A percentile compares a stretch with the other conserved stretches of the same genome.
phyloP scores from a whole-genome alignment of 2,329 filamentous ascomycete species.

The Cercospora nicotianae region DNA sequence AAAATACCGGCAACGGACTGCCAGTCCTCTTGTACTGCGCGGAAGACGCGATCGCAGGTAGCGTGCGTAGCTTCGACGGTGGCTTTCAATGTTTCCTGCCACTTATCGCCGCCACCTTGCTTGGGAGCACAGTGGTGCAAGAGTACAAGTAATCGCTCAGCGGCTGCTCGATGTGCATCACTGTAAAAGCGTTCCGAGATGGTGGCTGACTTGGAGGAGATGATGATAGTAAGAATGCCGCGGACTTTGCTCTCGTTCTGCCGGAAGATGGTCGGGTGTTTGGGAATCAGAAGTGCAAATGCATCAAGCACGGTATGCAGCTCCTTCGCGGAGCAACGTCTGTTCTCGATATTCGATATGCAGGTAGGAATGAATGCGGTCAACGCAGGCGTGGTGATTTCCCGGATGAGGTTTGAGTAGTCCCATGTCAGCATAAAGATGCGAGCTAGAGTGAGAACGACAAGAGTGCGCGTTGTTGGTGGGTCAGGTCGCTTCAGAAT shows the following conservation, averaged over 20 bases:
- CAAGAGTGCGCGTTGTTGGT: constrained; percentile 70
- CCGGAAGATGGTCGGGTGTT: constrained; percentile 80
- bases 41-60: constrained; percentile 74
- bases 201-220: constrained; percentile 31
- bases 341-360: constrained; percentile 59
- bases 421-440: constrained; percentile 82
- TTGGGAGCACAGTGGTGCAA: constrained; percentile 81
- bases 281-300: constrained; percentile 70
- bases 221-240: constrained; percentile 25
- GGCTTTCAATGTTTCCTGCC: constrained; percentile 65
- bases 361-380: constrained; percentile 72
- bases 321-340: constrained; percentile 36
- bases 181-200: constrained; percentile 22
- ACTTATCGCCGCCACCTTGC: constrained; percentile 73
- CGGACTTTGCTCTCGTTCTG: constrained; percentile 68
- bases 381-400: constrained; percentile 82
- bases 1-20: constrained; percentile 59
- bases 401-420: constrained; percentile 78
- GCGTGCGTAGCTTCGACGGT: constrained; percentile 66
- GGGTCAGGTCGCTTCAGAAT: constrained; percentile 81
- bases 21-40: constrained; percentile 79
- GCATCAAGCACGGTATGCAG: constrained; percentile 70
- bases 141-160: constrained; percentile 66
- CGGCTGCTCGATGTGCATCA: constrained; percentile 44
- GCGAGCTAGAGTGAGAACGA: constrained; percentile 73